Evolutionary conservation across 208 protist genomes (phyloP).

Genomic region (Crithidia brevicula): DNA sequence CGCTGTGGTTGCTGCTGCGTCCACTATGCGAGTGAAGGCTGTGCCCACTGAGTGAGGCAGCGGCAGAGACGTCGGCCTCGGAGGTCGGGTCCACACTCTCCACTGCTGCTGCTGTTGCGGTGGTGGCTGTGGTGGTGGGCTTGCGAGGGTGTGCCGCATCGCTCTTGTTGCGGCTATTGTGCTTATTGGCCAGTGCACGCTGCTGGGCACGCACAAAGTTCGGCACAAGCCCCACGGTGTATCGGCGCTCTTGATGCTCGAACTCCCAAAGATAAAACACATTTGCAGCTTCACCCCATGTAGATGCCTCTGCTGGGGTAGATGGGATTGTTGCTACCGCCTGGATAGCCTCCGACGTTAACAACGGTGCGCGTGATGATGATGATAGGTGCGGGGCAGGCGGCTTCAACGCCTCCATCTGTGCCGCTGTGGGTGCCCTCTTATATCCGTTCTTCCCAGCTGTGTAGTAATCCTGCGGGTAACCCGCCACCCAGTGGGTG

Average conservation of each 20-base stretch:
- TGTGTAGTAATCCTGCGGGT: constrained; percentile 14
- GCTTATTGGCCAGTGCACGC: neutral
- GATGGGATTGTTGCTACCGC: neutral
- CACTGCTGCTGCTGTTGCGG: neutral
- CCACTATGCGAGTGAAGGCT: neutral
- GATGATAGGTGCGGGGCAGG: neutral
- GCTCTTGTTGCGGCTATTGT: neutral
- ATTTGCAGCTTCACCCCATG: neutral
- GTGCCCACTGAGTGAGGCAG: neutral
- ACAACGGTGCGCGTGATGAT: neutral
- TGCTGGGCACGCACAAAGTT: constrained; percentile 23
- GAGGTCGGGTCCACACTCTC: constrained; percentile 10
- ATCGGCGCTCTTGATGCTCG: constrained; percentile 16
- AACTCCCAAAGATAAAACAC: constrained; percentile 28
- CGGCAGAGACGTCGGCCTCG: neutral
- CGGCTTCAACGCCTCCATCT: neutral
- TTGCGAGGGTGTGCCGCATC: too few relatives aligned
- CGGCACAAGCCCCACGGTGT: constrained; percentile 24
- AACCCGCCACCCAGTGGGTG: constrained; percentile 14
- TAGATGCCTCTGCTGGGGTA: neutral
- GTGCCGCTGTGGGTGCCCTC: neutral
- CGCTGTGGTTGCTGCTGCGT: constrained; percentile 8
- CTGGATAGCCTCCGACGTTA: neutral
- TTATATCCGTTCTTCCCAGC: neutral
- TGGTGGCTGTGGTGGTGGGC: neutral